These are phyloP conservation scores for Monilinia fructicola DNA, from an alignment of 2,329 filamentous ascomycete genomes.

Conservation along the genomic window DNA sequence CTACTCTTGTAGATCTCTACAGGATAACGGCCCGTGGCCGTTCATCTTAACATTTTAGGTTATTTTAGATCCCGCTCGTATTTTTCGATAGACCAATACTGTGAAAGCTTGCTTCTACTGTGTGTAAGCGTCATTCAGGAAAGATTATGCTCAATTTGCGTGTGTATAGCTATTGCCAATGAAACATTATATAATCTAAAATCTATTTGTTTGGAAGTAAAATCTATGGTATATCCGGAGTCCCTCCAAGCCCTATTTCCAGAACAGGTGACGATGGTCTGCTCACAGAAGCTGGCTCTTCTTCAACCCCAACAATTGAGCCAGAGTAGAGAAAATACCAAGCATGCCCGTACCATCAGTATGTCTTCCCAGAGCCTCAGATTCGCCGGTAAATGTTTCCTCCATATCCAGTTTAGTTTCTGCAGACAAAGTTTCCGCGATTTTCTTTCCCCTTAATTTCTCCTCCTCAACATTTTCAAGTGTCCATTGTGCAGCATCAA, in stretches of 20 bases:
- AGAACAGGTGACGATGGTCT: neutral
- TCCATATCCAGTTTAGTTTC: conserved; percentile 34
- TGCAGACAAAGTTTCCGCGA: conserved; percentile 27
- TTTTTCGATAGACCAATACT: neutral
- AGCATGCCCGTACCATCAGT: conserved; percentile 42
- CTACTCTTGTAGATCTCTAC: neutral
- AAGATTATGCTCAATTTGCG: neutral
- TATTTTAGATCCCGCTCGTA: neutral
- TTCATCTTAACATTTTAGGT: neutral
- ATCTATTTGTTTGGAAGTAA: neutral
- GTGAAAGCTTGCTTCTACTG: neutral
- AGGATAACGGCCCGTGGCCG: neutral
- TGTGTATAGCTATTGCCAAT: neutral
- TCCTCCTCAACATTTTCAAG: conserved; percentile 22
- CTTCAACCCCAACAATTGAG: conserved; percentile 41
- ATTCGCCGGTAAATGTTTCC: conserved; percentile 32
- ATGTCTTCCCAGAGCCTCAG: conserved; percentile 42
- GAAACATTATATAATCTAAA: neutral
- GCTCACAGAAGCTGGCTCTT: conserved; percentile 37
- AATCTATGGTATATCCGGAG: neutral
- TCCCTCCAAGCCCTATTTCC: neutral
- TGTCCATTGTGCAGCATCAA: conserved; percentile 3
- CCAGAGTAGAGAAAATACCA: conserved; percentile 42
- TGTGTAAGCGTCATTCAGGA: neutral
- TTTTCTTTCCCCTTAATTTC: conserved; percentile 30